phyloP scores from a whole-genome alignment of 1,284 basidiomycete genomes.

The Leucoagaricus sp. region DNA sequence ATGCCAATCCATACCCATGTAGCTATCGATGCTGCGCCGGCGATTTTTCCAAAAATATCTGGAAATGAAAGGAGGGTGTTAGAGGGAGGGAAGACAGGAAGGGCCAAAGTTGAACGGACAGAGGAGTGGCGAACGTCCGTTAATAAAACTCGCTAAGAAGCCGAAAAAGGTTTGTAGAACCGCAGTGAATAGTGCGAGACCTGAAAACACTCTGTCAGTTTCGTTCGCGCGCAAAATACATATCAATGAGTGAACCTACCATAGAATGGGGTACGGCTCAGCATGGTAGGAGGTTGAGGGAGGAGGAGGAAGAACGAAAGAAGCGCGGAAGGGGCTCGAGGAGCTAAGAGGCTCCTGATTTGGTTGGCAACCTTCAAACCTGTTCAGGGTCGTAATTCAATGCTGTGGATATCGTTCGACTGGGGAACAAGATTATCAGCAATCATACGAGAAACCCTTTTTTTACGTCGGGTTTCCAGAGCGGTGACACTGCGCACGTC shows the following conservation, averaged over 20 bases:
- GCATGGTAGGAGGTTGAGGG: constrained; percentile 9
- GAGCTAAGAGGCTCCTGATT: neutral
- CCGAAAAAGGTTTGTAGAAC: constrained; percentile 32
- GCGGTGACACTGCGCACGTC: too few species aligned
- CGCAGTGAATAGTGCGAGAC: constrained; percentile 30
- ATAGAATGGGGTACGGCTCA: constrained; percentile 19
- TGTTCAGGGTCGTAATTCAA: constrained; percentile 1
- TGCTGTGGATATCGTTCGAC: neutral
- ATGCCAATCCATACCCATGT: constrained; percentile 34
- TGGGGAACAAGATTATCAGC: too few species aligned
- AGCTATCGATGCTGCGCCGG: constrained; percentile 26
- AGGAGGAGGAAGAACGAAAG: neutral
- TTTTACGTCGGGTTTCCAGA: too few species aligned
- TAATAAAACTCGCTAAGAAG: constrained; percentile 30
- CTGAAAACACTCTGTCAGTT: constrained; percentile 15
- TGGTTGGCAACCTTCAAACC: constrained; percentile 3
- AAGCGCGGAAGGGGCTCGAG: neutral
- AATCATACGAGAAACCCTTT: neutral
- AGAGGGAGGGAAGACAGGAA: neutral
- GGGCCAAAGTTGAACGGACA: constrained; percentile 20
- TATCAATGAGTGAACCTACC: constrained; percentile 13
- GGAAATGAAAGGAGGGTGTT: neutral
- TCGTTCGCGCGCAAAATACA: neutral
- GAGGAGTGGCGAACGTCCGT: constrained; percentile 28
- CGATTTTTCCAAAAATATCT: constrained; percentile 30